Conservation (phyloP, 2,329 filamentous ascomycete species). For the Pseudogymnoascus sp. region DNA sequence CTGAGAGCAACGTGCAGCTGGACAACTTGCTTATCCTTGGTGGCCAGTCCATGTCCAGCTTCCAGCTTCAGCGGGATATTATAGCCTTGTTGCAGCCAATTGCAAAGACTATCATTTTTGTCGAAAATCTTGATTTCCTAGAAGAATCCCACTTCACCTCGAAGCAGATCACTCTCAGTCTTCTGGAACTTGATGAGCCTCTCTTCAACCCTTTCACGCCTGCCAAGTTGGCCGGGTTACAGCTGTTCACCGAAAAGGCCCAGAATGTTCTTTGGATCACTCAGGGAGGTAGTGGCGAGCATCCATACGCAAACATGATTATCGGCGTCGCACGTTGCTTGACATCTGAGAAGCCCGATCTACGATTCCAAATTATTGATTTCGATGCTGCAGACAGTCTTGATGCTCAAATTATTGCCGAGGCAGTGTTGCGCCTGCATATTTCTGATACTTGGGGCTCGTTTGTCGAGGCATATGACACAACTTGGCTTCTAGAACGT, state of each 20-base stretch:
- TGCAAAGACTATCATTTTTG: slow-evolving; percentile 11
- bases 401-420: slow-evolving; percentile 2
- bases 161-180: neutral
- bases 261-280: slow-evolving; percentile 9
- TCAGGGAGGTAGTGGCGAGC: slow-evolving; percentile 3
- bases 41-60: slow-evolving; percentile 11
- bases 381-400: neutral
- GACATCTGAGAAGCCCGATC: neutral
- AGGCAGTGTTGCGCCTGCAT: slow-evolving; percentile 8
- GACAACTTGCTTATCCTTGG: slow-evolving; percentile 17
- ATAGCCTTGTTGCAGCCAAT: neutral
- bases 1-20: neutral
- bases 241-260: neutral
- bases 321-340: slow-evolving; percentile 9
- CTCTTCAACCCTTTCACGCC: slow-evolving; percentile 13
- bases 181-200: slow-evolving; percentile 27
- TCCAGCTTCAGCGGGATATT: slow-evolving; percentile 8
- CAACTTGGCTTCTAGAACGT: slow-evolving; percentile 10
- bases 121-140: slow-evolving; percentile 8
- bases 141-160: slow-evolving; percentile 16
- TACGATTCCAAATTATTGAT: slow-evolving; percentile 9
- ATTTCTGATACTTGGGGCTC: neutral
- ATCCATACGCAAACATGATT: slow-evolving; percentile 11
- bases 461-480: slow-evolving; percentile 2
- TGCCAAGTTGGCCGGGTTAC: neutral